These are phyloP conservation scores for Penstemon newberryi DNA, from an alignment of 257 asterid genomes.

Conservation along the genomic window DNA sequence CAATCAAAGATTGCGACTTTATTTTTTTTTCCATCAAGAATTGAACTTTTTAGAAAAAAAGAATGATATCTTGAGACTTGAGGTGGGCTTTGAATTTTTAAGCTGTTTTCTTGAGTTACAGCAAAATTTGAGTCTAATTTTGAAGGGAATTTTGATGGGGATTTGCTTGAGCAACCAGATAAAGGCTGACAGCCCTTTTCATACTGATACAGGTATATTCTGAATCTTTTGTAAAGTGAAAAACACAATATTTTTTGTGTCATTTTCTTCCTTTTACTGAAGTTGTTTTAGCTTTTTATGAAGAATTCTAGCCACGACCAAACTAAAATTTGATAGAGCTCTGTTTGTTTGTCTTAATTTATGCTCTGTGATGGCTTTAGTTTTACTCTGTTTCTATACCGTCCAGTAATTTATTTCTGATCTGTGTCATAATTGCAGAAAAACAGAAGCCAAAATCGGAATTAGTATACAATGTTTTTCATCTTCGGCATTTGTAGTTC, in stretches of 20 bases:
- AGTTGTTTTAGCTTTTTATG: neutral
- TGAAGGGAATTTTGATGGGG: slow-evolving; percentile 54
- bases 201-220: slow-evolving; percentile 51
- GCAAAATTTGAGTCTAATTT: slow-evolving; percentile 14
- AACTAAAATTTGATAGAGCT: neutral
- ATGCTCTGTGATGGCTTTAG: neutral
- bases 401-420: neutral
- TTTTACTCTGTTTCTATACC: neutral
- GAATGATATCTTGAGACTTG: slow-evolving; percentile 35
- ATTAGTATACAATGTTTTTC: neutral
- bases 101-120: slow-evolving; percentile 26
- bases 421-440: neutral
- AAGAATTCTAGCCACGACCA: neutral
- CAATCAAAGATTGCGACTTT: neutral
- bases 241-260: neutral
- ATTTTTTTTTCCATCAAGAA: slow-evolving; percentile 21
- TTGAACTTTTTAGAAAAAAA: neutral
- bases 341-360: neutral
- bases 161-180: slow-evolving; percentile 83
- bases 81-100: slow-evolving; percentile 19
- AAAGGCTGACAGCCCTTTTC: slow-evolving; percentile 65
- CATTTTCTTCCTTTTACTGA: neutral
- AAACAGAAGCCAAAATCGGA: neutral
- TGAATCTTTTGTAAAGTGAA: neutral
- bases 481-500: neutral